These are phyloP conservation scores for Zanthoxylum bungeanum DNA, from an alignment of 345 rosid genomes.

Conservation along the genomic window DNA sequence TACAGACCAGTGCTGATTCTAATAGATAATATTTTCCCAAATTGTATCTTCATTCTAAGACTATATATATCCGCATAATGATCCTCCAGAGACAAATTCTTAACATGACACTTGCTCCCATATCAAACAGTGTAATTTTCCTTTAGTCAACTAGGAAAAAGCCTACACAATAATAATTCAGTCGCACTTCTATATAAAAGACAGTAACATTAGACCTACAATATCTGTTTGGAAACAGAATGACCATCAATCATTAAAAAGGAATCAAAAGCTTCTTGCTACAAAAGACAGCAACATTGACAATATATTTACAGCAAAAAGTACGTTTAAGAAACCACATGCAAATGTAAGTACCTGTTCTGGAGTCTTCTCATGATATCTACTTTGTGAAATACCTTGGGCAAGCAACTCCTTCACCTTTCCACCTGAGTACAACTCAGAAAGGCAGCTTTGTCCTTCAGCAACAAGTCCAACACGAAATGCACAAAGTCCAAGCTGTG, in stretches of 20 bases:
- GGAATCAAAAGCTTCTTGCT: not conserved
- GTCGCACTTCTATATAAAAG: not conserved
- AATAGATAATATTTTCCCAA: no score
- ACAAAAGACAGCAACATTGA: not conserved
- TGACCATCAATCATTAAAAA: not conserved
- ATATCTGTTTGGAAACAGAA: not conserved
- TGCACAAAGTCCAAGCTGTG: conserved; percentile 94
- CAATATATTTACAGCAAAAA: not conserved
- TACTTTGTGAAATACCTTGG: conserved; percentile 90
- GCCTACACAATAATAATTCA: not conserved
- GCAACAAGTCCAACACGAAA: conserved; percentile 73
- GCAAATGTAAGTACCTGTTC: conserved; percentile 56
- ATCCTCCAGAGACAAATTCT: not conserved
- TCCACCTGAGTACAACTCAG: conserved; percentile 90
- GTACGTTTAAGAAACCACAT: not conserved
- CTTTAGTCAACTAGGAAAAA: not conserved
- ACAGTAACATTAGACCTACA: not conserved
- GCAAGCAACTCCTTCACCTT: conserved; percentile 95
- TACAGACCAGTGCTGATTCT: no score
- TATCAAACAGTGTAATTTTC: no score
- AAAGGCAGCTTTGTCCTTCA: conserved; percentile 84
- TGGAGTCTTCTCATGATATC: conserved; percentile 95
- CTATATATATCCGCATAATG: no score
- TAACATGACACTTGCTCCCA: not conserved
- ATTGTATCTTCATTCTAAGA: no score